Base-by-base conservation (phyloP, 306 rosid species). In the Vachellia pachyceras region DNA sequence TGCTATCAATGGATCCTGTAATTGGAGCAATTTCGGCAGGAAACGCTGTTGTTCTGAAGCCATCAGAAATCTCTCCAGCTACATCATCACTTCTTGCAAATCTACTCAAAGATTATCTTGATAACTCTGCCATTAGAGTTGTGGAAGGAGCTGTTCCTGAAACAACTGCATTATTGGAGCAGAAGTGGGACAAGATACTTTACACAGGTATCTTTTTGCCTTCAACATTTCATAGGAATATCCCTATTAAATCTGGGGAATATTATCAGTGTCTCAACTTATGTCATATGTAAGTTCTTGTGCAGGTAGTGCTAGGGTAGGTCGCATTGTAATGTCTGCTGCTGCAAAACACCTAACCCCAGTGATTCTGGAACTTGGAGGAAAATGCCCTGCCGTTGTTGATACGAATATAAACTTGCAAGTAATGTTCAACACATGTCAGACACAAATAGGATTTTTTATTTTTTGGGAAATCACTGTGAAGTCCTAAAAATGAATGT, bases 301-400 rank as follows among this genome's bases (percentile, higher is more conserved):
- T 85, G 73, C 84, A 93, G 97, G 98, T 42, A 91, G 98, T 85
- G 97, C 97, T 20, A 86, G 86, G 84, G 94, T 94, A 25, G 98
- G 92, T 49, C 94, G 93, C 72, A 91, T 94, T 67, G 97, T 94
- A 82, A 85, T 94, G 98, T 90, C 97, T 72, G 98, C 98, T n/a
- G 97, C 98, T 35, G 94, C 94, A 72, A 94, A 94, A 84, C 97
- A 94, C 83, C 94, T 94, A 58, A 91, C 97, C 11, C 98, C 98
- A 7, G 94, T 94, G 54, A 74, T 86, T 81, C 82, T 94, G 45
- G 98, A 94, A 80, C 97, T 94, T 39, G 97, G 98, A 55, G 98
- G 98, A 61, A 94, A 94, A 83, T 94, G 94, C 75, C 98, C 98
- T 0, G 97, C 94, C 58, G 92, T 94, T 78, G 94, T 94, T 23